Base-by-base conservation (phyloP, 2,329 filamentous ascomycete species). In the Scedosporium minutisporum region DNA sequence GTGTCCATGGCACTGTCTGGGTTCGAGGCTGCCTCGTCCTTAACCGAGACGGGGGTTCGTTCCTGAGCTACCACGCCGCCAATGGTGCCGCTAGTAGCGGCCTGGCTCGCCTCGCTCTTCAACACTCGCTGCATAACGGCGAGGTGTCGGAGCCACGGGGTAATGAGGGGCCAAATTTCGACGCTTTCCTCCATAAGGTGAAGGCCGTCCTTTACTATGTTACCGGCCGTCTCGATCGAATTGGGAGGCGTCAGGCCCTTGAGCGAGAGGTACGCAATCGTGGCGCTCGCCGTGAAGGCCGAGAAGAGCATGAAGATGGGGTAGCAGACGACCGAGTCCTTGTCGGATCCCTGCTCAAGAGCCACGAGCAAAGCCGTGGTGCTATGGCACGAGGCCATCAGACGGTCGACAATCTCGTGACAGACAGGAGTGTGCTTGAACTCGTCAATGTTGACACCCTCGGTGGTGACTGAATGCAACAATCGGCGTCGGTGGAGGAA, bases 291-390 rank as follows among this genome's bases (percentile, higher is more conserved):
- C 0, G 82, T 85, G 65, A 86, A 86, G 60, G 82, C 80, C 0
- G 83, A 82, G 70, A 86, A 86, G 12, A 86, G 75, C 83, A 86
- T 86, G 65, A 85, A 84, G 62, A 86, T 82, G 44, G 83, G 83
- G 72, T 85, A 84, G 71, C 80, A 84, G n/a, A 82, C 75, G n/a
- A 80, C 76, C 25, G 77, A 75, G 62, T 85, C 82, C 73, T 85
- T 85, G 61, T 86, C 82, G 1, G 79, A 75, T 9, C 82, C 82
- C 10, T 76, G 71, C 71, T 86, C 83, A 2, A 86, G 78, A 1
- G 82, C 79, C 3, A 78, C 75, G 21, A 86, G 74, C 62, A 85
- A 78, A 5, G 80, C 78, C 58, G 85, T 81, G 64, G 84, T 83
- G 70, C 78, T 81, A 67, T 86, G 83, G 65, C 82, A 85, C 3